phyloP scores from a whole-genome alignment of 2,329 filamentous ascomycete species.

The Ophiostoma quercus region DNA sequence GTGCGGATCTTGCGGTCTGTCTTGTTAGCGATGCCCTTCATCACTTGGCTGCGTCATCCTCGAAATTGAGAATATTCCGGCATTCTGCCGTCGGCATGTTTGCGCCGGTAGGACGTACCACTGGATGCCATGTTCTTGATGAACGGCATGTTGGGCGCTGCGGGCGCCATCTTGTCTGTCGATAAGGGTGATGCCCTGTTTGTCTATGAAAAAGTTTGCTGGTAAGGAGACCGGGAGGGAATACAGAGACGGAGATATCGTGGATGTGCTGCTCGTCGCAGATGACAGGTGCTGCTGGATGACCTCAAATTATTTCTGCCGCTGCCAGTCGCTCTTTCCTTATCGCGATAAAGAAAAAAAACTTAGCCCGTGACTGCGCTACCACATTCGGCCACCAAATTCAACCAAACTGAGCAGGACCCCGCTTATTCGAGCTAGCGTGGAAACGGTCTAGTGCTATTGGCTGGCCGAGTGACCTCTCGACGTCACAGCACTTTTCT shows the following conservation, averaged over 20 bases:
- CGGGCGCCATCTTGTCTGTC: constrained; percentile 35
- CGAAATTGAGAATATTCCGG: background rate
- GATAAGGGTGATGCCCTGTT: background rate
- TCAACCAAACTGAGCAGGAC: background rate
- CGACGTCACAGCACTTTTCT: background rate
- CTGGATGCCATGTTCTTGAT: constrained; percentile 80
- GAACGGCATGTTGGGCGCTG: constrained; percentile 60
- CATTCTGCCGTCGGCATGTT: background rate
- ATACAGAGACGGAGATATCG: background rate
- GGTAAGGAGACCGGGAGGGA: too few relatives aligned
- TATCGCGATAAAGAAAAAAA: constrained; percentile 15
- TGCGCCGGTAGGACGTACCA: constrained; percentile 48
- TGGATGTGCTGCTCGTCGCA: constrained; percentile 7
- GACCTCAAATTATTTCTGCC: constrained; percentile 13
- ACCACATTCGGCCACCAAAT: background rate
- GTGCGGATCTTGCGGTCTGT: constrained; percentile 73
- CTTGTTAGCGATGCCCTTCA: background rate
- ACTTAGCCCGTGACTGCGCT: background rate
- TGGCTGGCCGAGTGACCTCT: background rate
- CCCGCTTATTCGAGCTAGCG: background rate
- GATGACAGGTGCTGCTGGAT: background rate
- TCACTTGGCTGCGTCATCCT: background rate
- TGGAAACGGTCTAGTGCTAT: constrained; percentile 1
- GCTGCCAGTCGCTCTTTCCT: constrained; percentile 2
- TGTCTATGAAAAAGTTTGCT: background rate